Conservation (phyloP, 1,284 basidiomycete species). For the Coniophora puteana region DNA sequence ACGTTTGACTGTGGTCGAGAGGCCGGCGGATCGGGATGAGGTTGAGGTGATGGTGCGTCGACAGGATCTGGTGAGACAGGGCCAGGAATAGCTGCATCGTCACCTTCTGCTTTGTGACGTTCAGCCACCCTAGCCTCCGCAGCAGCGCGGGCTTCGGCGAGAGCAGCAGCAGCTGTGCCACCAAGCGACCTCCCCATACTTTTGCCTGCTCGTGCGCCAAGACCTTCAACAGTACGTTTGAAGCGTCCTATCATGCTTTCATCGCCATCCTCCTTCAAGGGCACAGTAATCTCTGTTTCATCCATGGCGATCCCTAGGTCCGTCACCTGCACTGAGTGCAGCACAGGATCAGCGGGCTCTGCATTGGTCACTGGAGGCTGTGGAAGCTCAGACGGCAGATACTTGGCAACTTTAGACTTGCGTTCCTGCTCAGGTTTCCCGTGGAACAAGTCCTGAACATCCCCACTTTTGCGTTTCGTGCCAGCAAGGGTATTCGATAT, state of each 20-base stretch:
- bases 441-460: conserved; percentile 31
- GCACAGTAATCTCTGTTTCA: conserved; percentile 12
- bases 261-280: conserved; percentile 25
- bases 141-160: conserved; percentile 67
- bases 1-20: conserved; percentile 2
- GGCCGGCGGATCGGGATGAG: background rate
- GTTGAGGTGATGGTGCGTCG: conserved; percentile 14
- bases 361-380: conserved; percentile 17
- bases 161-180: conserved; percentile 51
- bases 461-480: conserved; percentile 66
- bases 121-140: conserved; percentile 70
- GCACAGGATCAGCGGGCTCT: conserved; percentile 3
- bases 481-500: conserved; percentile 21
- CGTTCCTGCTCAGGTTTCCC: conserved; percentile 37
- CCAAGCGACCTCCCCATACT: conserved; percentile 62
- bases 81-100: conserved; percentile 20
- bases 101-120: conserved; percentile 43
- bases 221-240: conserved; percentile 64
- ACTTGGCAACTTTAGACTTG: conserved; percentile 47
- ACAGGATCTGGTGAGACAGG: conserved; percentile 7
- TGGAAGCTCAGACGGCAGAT: conserved; percentile 29
- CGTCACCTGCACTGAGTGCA: conserved; percentile 1
- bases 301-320: conserved; percentile 9
- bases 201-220: conserved; percentile 61
- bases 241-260: conserved; percentile 56